phyloP scores from a whole-genome alignment of 2,329 filamentous ascomycete genomes.

The Graphilbum ipis-grandicollis region DNA sequence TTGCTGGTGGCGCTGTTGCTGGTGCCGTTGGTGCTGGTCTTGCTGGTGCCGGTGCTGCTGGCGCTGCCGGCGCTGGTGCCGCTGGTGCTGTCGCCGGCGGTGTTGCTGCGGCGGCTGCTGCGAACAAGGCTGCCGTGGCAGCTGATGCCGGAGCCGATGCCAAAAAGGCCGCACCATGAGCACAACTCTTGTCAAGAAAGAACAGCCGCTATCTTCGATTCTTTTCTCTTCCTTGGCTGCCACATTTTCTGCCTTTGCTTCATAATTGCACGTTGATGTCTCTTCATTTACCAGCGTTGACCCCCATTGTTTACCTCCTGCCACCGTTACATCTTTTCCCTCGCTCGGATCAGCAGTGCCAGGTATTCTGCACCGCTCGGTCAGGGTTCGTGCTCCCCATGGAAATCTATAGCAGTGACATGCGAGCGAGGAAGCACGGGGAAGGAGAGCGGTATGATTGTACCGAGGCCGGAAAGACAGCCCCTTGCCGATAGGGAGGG shows the following conservation, averaged over 20 bases:
- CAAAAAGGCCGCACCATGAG: slow-evolving; percentile 2
- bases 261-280: too few relatives aligned
- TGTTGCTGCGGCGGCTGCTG: slow-evolving; percentile 1
- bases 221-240: background rate
- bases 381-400: too few relatives aligned
- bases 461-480: too few relatives aligned
- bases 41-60: background rate
- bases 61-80: background rate
- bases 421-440: too few relatives aligned
- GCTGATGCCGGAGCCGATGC: slow-evolving; percentile 1
- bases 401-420: too few relatives aligned
- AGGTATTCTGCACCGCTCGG: background rate
- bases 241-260: too few relatives aligned
- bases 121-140: background rate
- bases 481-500: too few relatives aligned
- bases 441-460: too few relatives aligned
- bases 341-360: background rate
- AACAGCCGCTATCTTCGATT: background rate
- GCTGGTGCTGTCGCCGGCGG: background rate
- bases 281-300: background rate
- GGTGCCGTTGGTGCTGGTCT: background rate
- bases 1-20: background rate
- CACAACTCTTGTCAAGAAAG: background rate
- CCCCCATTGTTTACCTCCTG: too few relatives aligned
- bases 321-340: background rate